Evolutionary conservation across 441 rosid genomes (phyloP).

Genomic region (Pelargonium citronellum): DNA sequence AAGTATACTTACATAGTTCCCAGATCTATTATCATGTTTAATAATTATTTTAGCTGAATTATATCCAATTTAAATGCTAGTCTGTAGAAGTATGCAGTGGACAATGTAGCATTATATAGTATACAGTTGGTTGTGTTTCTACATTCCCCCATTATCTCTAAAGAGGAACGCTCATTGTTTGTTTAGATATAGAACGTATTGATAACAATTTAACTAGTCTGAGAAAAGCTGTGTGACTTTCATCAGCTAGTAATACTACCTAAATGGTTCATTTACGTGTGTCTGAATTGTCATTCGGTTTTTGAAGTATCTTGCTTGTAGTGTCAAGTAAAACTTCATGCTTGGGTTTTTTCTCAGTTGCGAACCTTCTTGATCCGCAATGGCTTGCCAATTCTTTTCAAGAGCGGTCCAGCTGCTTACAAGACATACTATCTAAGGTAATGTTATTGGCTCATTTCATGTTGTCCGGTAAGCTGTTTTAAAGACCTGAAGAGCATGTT

Average conservation of each 20-base stretch:
- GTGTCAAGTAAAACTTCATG: conserved; percentile 7
- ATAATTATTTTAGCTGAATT: neutral
- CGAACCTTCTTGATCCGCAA: conserved; percentile 95
- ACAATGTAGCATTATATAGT: neutral
- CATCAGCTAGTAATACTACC: too few relatives aligned
- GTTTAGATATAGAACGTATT: too few relatives aligned
- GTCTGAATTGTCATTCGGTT: too few relatives aligned
- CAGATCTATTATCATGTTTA: neutral
- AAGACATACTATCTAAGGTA: conserved; percentile 73
- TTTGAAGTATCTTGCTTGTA: neutral
- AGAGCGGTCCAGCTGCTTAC: conserved; percentile 84
- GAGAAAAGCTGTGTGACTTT: too few relatives aligned
- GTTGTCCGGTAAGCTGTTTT: neutral
- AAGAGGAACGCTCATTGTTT: too few relatives aligned
- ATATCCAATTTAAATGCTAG: neutral
- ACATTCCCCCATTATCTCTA: too few relatives aligned
- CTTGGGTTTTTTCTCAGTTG: conserved; percentile 39
- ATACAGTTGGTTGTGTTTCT: too few relatives aligned
- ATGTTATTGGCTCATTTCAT: conserved; percentile 14
- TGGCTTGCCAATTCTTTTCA: conserved; percentile 80
- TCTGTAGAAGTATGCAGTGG: conserved; percentile 1
- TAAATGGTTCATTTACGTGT: too few relatives aligned
- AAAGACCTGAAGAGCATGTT: neutral
- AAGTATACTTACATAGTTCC: conserved; percentile 12
- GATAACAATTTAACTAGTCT: too few relatives aligned